Conservation (phyloP, 1,139 yeast species). For the Pichia sp. region DNA sequence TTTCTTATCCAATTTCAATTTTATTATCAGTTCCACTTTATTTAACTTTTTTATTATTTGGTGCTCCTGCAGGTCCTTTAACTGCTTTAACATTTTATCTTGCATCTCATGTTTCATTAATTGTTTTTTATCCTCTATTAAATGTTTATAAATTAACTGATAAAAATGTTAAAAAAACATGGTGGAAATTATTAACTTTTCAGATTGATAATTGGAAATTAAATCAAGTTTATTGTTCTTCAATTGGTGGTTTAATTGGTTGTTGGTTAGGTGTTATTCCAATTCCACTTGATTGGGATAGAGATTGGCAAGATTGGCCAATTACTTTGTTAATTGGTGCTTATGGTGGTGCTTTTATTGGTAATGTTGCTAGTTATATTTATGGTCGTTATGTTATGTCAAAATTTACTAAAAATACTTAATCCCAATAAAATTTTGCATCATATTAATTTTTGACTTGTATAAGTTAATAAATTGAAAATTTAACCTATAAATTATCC, state of each 20-base stretch:
- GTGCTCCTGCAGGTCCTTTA: conserved; percentile 70
- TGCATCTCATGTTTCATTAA: conserved; percentile 57
- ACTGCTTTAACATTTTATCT: conserved; percentile 56
- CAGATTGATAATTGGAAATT: conserved; percentile 26
- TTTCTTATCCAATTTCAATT: conserved; percentile 34
- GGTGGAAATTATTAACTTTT: conserved; percentile 27
- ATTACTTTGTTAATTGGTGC: conserved; percentile 79
- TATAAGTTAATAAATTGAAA: no score
- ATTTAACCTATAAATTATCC: no score
- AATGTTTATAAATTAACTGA: conserved; percentile 37
- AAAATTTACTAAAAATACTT: conserved; percentile 6
- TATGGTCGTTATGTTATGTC: conserved; percentile 35
- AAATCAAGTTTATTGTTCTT: conserved; percentile 37
- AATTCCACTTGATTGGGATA: conserved; percentile 95
- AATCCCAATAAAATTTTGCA: no score
- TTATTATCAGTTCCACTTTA: conserved; percentile 49
- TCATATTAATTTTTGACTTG: no score
- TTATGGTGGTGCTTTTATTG: conserved; percentile 63
- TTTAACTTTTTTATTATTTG: conserved; percentile 57
- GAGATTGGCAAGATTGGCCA: conserved; percentile 99
- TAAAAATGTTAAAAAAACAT: conserved; percentile 25
- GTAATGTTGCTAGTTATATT: conserved; percentile 30
- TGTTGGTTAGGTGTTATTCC: conserved; percentile 94
- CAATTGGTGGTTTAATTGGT: conserved; percentile 56
- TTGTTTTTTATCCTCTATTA: conserved; percentile 61